Conservation (phyloP, 2,329 filamentous ascomycete genomes). For the Phialophora verrucosa region DNA sequence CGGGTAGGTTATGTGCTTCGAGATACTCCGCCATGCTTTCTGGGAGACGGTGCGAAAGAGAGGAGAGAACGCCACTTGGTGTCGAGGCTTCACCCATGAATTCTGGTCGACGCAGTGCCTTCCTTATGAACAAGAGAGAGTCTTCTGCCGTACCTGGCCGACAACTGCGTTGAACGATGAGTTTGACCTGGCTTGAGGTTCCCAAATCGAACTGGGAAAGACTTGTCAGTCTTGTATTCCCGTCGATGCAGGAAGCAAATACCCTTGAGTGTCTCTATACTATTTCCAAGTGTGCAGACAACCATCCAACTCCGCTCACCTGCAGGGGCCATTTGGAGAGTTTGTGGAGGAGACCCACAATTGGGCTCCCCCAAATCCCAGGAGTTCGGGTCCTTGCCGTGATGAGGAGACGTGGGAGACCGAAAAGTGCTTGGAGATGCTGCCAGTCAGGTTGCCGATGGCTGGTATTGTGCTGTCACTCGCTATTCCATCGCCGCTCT, state of each 20-base stretch:
- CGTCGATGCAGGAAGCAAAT: not conserved
- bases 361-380: not conserved
- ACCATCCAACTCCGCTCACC: not conserved
- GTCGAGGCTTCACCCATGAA: conserved; percentile 4
- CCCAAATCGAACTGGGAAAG: not conserved
- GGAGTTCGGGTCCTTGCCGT: not conserved
- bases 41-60: not conserved
- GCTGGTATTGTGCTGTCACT: not conserved
- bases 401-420: not conserved
- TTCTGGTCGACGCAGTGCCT: not conserved
- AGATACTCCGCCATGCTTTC: conserved; percentile 5
- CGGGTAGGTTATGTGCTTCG: conserved; percentile 7
- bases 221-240: not conserved
- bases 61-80: not conserved
- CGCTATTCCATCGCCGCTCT: not conserved
- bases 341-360: not conserved
- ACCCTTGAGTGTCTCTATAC: not conserved
- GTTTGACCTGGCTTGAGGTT: not conserved
- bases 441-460: not conserved
- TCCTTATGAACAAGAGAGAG: not conserved
- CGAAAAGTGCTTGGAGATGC: not conserved
- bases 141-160: not conserved
- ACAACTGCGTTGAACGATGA: not conserved
- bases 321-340: not conserved
- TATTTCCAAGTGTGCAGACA: not conserved